Evolutionary conservation across 2,329 filamentous ascomycete genomes (phyloP).

Genomic region (Neofusicoccum sp.): DNA sequence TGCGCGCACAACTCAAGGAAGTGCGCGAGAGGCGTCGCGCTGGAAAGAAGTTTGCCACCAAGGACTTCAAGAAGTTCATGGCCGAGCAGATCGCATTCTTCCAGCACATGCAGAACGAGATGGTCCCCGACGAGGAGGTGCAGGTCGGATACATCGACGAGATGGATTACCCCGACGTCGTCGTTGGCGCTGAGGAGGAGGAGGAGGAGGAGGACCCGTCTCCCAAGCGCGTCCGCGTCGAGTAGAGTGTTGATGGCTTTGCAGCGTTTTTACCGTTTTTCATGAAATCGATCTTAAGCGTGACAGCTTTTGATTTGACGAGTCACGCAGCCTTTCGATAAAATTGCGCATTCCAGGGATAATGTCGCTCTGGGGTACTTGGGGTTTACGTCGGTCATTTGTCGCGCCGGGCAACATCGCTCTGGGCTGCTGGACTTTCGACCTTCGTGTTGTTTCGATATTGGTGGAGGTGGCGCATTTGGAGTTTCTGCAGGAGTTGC

Average conservation of each 20-base stretch:
- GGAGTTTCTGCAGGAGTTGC: slow-evolving; percentile 12
- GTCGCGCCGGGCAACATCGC: slow-evolving; percentile 13
- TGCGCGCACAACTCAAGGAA: slow-evolving; percentile 47
- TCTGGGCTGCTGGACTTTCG: slow-evolving; percentile 3
- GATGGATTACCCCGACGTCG: slow-evolving; percentile 28
- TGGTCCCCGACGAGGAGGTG: slow-evolving; percentile 32
- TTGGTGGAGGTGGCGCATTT: slow-evolving; percentile 4
- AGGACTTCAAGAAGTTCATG: slow-evolving; percentile 36
- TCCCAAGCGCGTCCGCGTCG: slow-evolving; percentile 9
- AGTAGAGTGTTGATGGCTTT: neutral
- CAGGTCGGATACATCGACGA: slow-evolving; percentile 29
- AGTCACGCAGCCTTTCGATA: slow-evolving; percentile 17
- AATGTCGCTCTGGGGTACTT: neutral
- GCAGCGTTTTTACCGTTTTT: neutral
- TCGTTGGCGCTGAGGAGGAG: slow-evolving; percentile 22
- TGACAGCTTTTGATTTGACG: slow-evolving; percentile 14
- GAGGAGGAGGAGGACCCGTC: slow-evolving; percentile 11
- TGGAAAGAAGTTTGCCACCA: slow-evolving; percentile 34
- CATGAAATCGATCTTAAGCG: neutral
- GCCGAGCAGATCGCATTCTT: slow-evolving; percentile 33
- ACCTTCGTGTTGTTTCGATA: neutral
- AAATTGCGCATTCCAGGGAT: slow-evolving; percentile 3
- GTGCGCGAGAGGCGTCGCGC: slow-evolving; percentile 37
- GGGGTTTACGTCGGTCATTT: neutral
- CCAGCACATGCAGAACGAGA: slow-evolving; percentile 34